Conservation (phyloP, 495 filamentous ascomycete genomes). For the Penicillium ochrochloron region DNA sequence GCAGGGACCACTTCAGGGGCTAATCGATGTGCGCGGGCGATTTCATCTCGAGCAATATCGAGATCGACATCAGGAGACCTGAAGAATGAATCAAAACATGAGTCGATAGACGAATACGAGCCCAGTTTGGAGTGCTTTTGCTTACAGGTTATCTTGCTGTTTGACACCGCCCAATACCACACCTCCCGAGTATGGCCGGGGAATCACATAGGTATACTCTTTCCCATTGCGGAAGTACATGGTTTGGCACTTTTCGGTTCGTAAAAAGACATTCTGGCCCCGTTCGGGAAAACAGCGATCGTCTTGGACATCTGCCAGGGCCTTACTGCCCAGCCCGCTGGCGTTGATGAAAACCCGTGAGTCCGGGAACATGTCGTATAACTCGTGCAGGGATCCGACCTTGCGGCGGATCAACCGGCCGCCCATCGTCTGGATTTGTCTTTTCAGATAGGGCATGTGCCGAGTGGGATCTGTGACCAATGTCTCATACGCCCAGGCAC, state of each 20-base stretch:
- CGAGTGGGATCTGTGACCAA: slow-evolving; percentile 48
- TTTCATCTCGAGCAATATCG: slow-evolving; percentile 46
- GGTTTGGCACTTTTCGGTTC: slow-evolving; percentile 36
- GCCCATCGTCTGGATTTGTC: slow-evolving; percentile 37
- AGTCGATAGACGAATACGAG: background rate
- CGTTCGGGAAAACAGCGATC: slow-evolving; percentile 46
- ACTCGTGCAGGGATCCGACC: slow-evolving; percentile 44
- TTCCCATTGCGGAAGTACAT: slow-evolving; percentile 50
- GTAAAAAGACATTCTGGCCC: slow-evolving; percentile 49
- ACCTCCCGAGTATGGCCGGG: slow-evolving; percentile 46
- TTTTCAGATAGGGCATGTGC: slow-evolving; percentile 47
- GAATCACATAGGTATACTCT: slow-evolving; percentile 58
- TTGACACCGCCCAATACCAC: slow-evolving; percentile 55
- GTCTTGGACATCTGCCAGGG: slow-evolving; percentile 44
- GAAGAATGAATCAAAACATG: background rate
- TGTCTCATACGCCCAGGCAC: slow-evolving; percentile 47
- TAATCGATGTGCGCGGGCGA: slow-evolving; percentile 46
- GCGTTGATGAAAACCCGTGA: slow-evolving; percentile 51
- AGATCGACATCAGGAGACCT: slow-evolving; percentile 46
- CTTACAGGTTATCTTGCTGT: slow-evolving; percentile 45
- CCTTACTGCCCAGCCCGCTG: slow-evolving; percentile 45
- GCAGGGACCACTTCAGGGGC: slow-evolving; percentile 47
- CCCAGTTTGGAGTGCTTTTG: background rate
- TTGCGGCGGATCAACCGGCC: slow-evolving; percentile 45
- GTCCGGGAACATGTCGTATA: slow-evolving; percentile 45